Evolutionary conservation across 805 yeast genomes (phyloP), one percentile per base, ranked within the genome.

Genomic region (Zygotorulaspora danielsina): DNA sequence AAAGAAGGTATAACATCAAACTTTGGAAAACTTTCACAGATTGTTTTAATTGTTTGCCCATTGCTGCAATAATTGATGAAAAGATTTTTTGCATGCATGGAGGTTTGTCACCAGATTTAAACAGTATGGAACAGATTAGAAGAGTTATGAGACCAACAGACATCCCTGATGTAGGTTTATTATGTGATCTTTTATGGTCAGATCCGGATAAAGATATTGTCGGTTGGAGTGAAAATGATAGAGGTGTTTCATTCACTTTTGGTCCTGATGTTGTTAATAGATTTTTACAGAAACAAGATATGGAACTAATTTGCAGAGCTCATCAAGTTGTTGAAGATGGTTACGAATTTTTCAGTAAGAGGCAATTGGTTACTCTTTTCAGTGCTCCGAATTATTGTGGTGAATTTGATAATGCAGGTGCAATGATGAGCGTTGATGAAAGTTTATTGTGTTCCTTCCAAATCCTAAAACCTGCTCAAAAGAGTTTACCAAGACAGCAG

Each of bases 291-390:
- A 89, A 88, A 61, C 97, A 90, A 66, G 97, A 90, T 63, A 85
- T 90, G 93, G 97, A 93, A 67, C 78, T 90, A 59, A 89, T 90
- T 57, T 93, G 97, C 71, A 79, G 98, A 64, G 97, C 97, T 33
- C 98, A 90, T 73, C 97, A 90, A 70, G 98, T 90, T 49, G 98
- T 90, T 46, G 98, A 90, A 70, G 98, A 90, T 67, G 98, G 98
- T 51, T 90, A 93, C 67, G 97, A 90, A 71, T 90, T 90, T 63
- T 90, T 93, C 66, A 79, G 93, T 50, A 90, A 90, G 66, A 83
- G 97, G 61, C 97, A 90, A 67, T 76, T 90, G 61, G 97, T 90
- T 35, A 90, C 98, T 21, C 73, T 90, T 52, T 90, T 90, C 64
- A 81, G 93, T 39, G 98, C 98, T 42, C 98, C 98, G 54, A 93